Conservation (phyloP, 176 grass and related monocot species). For the Carex pumila region DNA sequence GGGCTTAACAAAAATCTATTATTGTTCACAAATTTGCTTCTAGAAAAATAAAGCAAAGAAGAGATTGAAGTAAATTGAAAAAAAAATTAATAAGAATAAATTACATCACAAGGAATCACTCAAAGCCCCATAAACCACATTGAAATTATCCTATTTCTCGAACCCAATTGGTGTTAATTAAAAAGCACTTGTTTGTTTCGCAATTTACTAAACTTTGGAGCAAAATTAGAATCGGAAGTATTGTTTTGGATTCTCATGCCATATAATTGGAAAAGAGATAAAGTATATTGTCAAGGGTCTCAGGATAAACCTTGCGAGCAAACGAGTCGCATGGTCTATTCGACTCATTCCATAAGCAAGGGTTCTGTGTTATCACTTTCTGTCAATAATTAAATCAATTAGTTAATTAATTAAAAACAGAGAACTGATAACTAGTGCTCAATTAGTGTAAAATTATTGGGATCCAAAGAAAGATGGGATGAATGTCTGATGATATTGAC, state of each 20-base stretch:
- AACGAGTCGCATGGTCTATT: conserved; percentile 95
- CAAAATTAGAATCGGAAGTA: conserved; percentile 6
- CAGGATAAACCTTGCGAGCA: conserved; percentile 83
- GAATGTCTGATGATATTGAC: too few relatives aligned
- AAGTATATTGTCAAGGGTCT: conserved; percentile 65
- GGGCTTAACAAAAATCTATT: conserved; percentile 13
- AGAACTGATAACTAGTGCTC: background rate
- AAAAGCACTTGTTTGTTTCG: conserved; percentile 38
- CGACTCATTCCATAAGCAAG: conserved; percentile 87
- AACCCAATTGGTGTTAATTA: conserved; percentile 31
- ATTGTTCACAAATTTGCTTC: conserved; percentile 9
- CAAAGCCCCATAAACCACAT: conserved; percentile 2
- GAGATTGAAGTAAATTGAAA: conserved; percentile 1
- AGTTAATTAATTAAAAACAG: background rate
- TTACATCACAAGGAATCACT: conserved; percentile 32
- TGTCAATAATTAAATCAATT: conserved; percentile 21
- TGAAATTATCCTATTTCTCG: conserved; percentile 18
- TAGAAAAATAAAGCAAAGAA: conserved; percentile 2
- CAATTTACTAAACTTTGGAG: conserved; percentile 45
- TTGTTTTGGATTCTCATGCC: conserved; percentile 36
- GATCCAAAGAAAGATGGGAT: too few relatives aligned
- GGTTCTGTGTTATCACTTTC: conserved; percentile 46
- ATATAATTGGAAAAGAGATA: conserved; percentile 74
- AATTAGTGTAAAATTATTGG: background rate
- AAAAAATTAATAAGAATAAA: conserved; percentile 29